Conservation (phyloP, 1,284 basidiomycete genomes). For the Ustilago vetiveriae region DNA sequence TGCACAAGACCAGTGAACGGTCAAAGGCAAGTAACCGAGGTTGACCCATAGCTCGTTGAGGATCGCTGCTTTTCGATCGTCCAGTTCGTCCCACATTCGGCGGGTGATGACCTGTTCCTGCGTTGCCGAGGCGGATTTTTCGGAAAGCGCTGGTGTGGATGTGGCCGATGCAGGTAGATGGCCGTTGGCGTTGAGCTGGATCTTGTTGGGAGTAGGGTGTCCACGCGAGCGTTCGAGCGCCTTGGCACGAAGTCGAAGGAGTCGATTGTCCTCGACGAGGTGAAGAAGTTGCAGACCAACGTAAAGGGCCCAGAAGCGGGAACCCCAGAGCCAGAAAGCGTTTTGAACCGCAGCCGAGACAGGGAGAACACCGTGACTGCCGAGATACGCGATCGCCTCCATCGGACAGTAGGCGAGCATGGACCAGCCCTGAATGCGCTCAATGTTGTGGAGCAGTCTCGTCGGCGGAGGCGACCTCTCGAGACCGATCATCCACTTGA, state of each 20-base stretch:
- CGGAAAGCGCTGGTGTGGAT: constrained; percentile 10
- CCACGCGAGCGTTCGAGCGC: constrained; percentile 63
- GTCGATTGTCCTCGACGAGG: constrained; percentile 64
- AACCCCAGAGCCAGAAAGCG: constrained; percentile 56
- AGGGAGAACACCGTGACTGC: constrained; percentile 59
- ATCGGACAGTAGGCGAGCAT: constrained; percentile 66
- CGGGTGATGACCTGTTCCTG: constrained; percentile 61
- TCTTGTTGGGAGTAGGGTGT: constrained; percentile 55
- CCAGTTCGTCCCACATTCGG: constrained; percentile 63
- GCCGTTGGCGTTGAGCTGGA: constrained; percentile 33
- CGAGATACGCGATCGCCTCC: constrained; percentile 65
- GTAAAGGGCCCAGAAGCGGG: constrained; percentile 64
- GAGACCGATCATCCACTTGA: constrained; percentile 65
- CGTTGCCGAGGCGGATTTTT: constrained; percentile 25
- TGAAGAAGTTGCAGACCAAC: constrained; percentile 64
- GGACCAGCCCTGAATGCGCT: constrained; percentile 65
- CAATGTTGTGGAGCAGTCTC: constrained; percentile 60
- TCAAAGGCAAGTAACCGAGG: constrained; percentile 79
- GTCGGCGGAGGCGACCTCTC: constrained; percentile 62
- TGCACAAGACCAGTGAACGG: constrained; percentile 76
- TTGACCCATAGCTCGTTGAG: constrained; percentile 80
- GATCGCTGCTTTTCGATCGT: constrained; percentile 74
- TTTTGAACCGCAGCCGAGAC: constrained; percentile 52
- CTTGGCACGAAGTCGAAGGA: constrained; percentile 61
- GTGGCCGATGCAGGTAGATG: constrained; percentile 1